Evolutionary conservation across 306 rosid species (phyloP).

Genomic region (Cercis canadensis): DNA sequence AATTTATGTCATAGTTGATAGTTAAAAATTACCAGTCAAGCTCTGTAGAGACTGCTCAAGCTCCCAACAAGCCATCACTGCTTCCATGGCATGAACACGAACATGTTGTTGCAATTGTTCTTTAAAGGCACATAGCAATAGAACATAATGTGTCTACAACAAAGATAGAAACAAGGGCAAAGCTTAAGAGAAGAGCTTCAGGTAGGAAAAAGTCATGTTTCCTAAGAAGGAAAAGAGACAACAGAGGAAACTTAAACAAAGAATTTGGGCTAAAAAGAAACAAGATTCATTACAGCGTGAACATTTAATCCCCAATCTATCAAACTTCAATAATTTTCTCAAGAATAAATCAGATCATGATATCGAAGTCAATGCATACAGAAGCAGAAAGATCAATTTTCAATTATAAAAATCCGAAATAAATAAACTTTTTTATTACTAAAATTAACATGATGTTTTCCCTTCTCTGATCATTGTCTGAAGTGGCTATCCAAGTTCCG

Average conservation of each 20-base stretch:
- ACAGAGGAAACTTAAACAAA: background rate
- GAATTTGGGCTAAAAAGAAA: background rate
- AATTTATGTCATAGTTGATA: background rate
- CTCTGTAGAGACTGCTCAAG: constrained; percentile 85
- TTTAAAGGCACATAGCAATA: constrained; percentile 80
- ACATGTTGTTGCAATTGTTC: constrained; percentile 91
- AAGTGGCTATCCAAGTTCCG: constrained; percentile 15
- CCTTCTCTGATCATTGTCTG: constrained; percentile 11
- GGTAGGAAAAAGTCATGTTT: background rate
- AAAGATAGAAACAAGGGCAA: constrained; percentile 1
- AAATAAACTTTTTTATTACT: no score
- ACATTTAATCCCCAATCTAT: background rate
- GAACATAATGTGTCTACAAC: constrained; percentile 71
- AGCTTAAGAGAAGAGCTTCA: background rate
- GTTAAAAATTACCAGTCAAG: constrained; percentile 68
- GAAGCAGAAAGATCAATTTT: no score
- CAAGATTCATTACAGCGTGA: background rate
- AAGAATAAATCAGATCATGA: background rate
- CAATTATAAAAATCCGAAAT: no score
- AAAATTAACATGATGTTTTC: background rate
- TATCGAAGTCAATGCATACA: no score
- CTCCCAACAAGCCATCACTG: constrained; percentile 97
- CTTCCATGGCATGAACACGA: constrained; percentile 90
- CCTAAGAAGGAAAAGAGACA: constrained; percentile 24
- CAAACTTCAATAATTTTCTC: constrained; percentile 11